Conservation (phyloP, 1,139 yeast species). For the Geotrichum carabidarum region DNA sequence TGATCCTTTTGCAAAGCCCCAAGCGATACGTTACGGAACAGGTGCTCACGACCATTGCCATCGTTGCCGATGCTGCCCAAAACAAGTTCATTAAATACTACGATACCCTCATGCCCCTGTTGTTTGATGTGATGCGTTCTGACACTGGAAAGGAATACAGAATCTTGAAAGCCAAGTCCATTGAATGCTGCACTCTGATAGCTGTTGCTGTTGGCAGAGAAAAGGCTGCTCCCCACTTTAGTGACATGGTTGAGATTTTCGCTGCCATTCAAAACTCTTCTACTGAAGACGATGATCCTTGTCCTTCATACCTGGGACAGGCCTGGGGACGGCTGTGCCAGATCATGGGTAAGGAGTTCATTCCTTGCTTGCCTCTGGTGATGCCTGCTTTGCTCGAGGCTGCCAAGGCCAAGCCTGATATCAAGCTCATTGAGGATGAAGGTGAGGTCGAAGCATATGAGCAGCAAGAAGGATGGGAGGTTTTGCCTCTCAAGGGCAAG, state of each 20-base stretch:
- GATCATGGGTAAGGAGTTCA: constrained; percentile 75
- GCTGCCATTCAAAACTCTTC: constrained; percentile 57
- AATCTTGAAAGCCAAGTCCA: constrained; percentile 82
- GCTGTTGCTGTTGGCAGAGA: constrained; percentile 97
- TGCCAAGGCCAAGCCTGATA: constrained; percentile 87
- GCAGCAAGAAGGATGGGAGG: constrained; percentile 92
- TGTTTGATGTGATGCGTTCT: constrained; percentile 70
- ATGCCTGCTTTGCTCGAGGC: constrained; percentile 80
- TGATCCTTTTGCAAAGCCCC: constrained; percentile 74
- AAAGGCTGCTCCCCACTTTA: constrained; percentile 71
- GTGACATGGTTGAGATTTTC: constrained; percentile 67
- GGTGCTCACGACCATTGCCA: constrained; percentile 92
- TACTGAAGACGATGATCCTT: constrained; percentile 66
- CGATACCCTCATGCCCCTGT: constrained; percentile 89
- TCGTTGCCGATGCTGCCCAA: constrained; percentile 97
- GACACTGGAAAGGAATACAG: constrained; percentile 79
- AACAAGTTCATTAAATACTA: constrained; percentile 82
- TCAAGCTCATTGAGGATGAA: constrained; percentile 78
- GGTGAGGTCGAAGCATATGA: constrained; percentile 79
- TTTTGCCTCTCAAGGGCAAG: constrained; percentile 83
- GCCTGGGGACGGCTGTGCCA: constrained; percentile 96
- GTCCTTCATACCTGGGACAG: constrained; percentile 79
- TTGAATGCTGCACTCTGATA: constrained; percentile 90
- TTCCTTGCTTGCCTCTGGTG: constrained; percentile 83
- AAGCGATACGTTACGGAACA: constrained; percentile 95